Evolutionary conservation across 2,329 filamentous ascomycete genomes (phyloP).

Genomic region (Penicillium sp.): DNA sequence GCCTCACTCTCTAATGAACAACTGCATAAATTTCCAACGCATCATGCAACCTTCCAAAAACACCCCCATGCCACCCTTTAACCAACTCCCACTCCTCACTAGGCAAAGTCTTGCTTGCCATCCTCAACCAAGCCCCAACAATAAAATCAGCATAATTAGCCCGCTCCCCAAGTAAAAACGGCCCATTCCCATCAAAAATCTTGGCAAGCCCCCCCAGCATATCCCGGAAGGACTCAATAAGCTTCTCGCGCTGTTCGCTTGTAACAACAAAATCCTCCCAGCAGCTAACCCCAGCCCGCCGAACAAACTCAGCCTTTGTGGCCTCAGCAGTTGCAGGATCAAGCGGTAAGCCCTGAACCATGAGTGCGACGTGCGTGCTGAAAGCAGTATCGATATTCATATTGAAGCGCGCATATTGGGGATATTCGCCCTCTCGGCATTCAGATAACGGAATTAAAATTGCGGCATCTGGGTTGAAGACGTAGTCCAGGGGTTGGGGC

Average conservation of each 20-base stretch:
- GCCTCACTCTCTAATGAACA: not conserved
- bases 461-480: conserved; percentile 27
- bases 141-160: conserved; percentile 57
- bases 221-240: conserved; percentile 42
- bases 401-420: conserved; percentile 54
- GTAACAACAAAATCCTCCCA: conserved; percentile 42
- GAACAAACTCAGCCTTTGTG: conserved; percentile 49
- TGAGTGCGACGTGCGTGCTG: conserved; percentile 46
- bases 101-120: conserved; percentile 44
- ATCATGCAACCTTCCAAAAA: conserved; percentile 53
- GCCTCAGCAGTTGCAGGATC: conserved; percentile 50
- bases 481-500: conserved; percentile 42
- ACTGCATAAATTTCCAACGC: conserved; percentile 41
- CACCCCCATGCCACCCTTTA: conserved; percentile 50
- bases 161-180: conserved; percentile 49
- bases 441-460: conserved; percentile 44
- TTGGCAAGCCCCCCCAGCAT: conserved; percentile 45
- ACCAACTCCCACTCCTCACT: conserved; percentile 50
- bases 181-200: conserved; percentile 47
- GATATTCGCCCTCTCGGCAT: conserved; percentile 22
- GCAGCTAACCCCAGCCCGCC: conserved; percentile 44
- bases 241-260: conserved; percentile 42
- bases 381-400: conserved; percentile 55
- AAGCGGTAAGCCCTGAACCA: conserved; percentile 47
- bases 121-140: conserved; percentile 56